Base-by-base conservation (phyloP, 345 rosid genomes). In the Clausena lansium region DNA sequence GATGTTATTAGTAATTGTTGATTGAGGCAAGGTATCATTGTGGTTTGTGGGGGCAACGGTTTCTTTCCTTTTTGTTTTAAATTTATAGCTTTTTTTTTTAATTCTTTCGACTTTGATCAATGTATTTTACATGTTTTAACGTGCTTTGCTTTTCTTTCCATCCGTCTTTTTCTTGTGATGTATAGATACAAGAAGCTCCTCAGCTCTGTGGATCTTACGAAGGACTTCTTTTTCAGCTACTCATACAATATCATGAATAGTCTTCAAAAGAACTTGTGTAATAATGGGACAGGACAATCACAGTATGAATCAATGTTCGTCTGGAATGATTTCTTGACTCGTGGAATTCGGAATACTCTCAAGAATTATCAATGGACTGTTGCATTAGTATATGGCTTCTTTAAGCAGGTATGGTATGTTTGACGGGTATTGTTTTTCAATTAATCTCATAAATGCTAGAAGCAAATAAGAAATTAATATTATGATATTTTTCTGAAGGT, bases 201-300 rank as follows among this genome's bases (percentile, higher is more conserved):
- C 65, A 83, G 94, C 92, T 80, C 87, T 52, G 92, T 96, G 79
- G 98, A 96, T 88, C 98, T 96, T 80, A 86, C 92, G 67, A 93
- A 89, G 92, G 98, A 96, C 91, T 96, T 92, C 94, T 92, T 90
- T 89, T 96, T 90, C 87, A 96, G 99, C 93, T 96, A 96, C 83
- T 89, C 99, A 67, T 96, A 92, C 81, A 81, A 89, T 83, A 74
- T 88, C 71, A 96, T 91, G 97, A 89, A 89, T 83, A 87, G 95
- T 70, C 97, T 96, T 70, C 99, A 96, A 84, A 92, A 83, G 81
- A 96, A 94, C 80, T 84, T 94, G 60, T 74, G 82, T 71, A 75
- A 80, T 54, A 86, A 62, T 33, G 85, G 73, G 84, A 83, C 88
- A 73, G 87, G 86, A 75, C 83, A 78, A n/a, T 24, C 59, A 79